phyloP scores from a whole-genome alignment of 2,329 filamentous ascomycete species.

The Trichoderma atroviride region DNA sequence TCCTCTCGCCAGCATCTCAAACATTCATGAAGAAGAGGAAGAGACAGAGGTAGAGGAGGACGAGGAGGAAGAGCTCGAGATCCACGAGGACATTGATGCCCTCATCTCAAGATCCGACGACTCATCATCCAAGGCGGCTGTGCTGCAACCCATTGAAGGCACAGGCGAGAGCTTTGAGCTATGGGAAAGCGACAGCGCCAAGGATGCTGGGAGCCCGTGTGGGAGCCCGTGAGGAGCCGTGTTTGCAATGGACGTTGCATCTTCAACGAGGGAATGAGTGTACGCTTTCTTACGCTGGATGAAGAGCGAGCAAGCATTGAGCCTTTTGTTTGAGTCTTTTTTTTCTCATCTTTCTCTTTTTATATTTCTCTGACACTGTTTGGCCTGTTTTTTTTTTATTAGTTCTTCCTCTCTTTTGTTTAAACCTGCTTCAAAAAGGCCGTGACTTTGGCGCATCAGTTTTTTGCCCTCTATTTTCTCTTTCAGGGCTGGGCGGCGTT shows the following conservation, averaged over 20 bases:
- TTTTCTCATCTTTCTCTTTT: background rate
- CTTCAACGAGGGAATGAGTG: slow-evolving; percentile 24
- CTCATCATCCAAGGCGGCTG: slow-evolving; percentile 47
- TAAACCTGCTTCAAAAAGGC: background rate
- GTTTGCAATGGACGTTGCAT: slow-evolving; percentile 26
- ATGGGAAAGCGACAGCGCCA: slow-evolving; percentile 70
- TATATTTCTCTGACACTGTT: background rate
- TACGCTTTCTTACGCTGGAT: slow-evolving; percentile 23
- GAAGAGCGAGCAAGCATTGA: slow-evolving; percentile 24
- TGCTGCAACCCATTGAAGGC: slow-evolving; percentile 59
- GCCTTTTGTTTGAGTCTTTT: background rate
- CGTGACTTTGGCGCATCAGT: slow-evolving; percentile 19
- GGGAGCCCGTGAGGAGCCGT: slow-evolving; percentile 26
- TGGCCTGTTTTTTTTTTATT: background rate
- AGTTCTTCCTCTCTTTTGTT: background rate
- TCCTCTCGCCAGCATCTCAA: slow-evolving; percentile 15
- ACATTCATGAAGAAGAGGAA: slow-evolving; percentile 24
- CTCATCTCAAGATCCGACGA: slow-evolving; percentile 44
- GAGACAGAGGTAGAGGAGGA: background rate
- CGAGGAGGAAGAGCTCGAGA: slow-evolving; percentile 26
- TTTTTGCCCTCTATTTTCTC: background rate
- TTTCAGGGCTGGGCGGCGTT: slow-evolving; percentile 17
- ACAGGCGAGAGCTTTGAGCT: slow-evolving; percentile 65
- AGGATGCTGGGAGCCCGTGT: slow-evolving; percentile 50
- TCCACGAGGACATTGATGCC: slow-evolving; percentile 39